Base-by-base conservation (phyloP, 768 basidiomycete genomes). In the Mycena rebaudengoi region DNA sequence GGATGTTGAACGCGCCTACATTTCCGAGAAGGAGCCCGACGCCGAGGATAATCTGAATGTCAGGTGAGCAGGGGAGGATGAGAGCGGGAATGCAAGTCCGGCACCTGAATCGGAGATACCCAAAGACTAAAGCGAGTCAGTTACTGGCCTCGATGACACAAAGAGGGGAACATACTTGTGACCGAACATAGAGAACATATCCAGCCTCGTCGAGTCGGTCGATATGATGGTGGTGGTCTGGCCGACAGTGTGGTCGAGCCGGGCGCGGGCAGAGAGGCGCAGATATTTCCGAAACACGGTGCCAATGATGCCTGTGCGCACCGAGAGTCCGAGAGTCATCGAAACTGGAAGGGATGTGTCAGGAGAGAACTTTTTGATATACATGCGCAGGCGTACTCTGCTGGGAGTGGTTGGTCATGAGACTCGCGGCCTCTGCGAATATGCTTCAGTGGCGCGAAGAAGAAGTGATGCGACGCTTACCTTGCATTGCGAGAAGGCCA, bases 141-240 rank as follows among this genome's bases (percentile, higher is more conserved):
- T 60, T 20, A 65, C 40, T 35, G 13, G 21, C n/a, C n/a, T n/a
- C n/a, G 4, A 18, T 16, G 18, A 30, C 25, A 28, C 26, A 26
- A 30, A 53, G n/a, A 40, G n/a, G 50, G 7, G 21, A 45, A 72
- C 80, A 60, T 44, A 83, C 81, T 78, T 77, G 69, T 82, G 82
- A 13, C 69, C 79, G 49, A 77, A 82, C 7, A 71, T 78, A n/a
- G 77, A 73, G 68, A 85, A 80, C 16, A 76, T 66, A 62, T 89
- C 89, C 23, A 90, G 71, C 45, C 86, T 82, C 6, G 83, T 81
- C 0, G 87, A 76, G 69, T 92, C 91, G 13, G 86, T 82, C 1
- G 88, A 87, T 7, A 91, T 88, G 80, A 91, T 85, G 0, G 89
- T 92, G 11, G 86, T 90, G 49, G 91, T 86, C 69, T 89, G 80